Evolutionary conservation across 2,329 filamentous ascomycete genomes (phyloP).

Genomic region (Metarhizium brunneum): DNA sequence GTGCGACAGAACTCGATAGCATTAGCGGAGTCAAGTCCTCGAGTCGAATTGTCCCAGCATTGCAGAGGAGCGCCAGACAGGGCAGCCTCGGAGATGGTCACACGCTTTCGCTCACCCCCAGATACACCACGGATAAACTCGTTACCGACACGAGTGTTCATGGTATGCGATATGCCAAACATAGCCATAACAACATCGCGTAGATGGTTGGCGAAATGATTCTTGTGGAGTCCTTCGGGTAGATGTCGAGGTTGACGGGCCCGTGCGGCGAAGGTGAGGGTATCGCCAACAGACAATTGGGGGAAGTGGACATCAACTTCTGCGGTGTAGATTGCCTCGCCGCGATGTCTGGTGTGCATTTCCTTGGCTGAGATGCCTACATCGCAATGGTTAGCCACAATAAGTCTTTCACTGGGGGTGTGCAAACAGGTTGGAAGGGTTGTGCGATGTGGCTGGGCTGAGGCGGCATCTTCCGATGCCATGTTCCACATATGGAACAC

Average conservation of each 20-base stretch:
- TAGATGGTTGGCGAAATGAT: slow-evolving; percentile 43
- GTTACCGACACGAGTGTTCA: slow-evolving; percentile 65
- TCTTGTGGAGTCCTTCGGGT: slow-evolving; percentile 46
- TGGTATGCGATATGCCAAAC: slow-evolving; percentile 64
- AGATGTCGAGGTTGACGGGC: slow-evolving; percentile 56
- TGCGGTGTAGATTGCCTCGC: slow-evolving; percentile 80
- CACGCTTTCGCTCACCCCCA: slow-evolving; percentile 63
- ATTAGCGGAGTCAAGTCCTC: slow-evolving; percentile 67
- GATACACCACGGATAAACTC: slow-evolving; percentile 67
- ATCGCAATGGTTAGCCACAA: slow-evolving; percentile 7
- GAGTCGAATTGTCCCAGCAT: slow-evolving; percentile 64
- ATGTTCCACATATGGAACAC: slow-evolving; percentile 3
- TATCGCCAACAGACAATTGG: slow-evolving; percentile 67
- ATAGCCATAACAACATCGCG: slow-evolving; percentile 67
- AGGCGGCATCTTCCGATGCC: slow-evolving; percentile 5
- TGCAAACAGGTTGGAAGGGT: not conserved
- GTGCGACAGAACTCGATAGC: slow-evolving; percentile 68
- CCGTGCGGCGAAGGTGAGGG: slow-evolving; percentile 65
- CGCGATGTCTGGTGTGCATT: slow-evolving; percentile 70
- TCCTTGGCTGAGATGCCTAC: slow-evolving; percentile 56
- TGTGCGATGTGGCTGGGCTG: not conserved
- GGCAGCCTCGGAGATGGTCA: slow-evolving; percentile 52
- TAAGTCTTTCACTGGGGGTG: not conserved
- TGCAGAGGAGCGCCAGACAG: slow-evolving; percentile 52
- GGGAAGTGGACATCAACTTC: slow-evolving; percentile 80